phyloP scores from a whole-genome alignment of 1,139 yeast species.

The Kurtzmaniella quercitrusa region DNA sequence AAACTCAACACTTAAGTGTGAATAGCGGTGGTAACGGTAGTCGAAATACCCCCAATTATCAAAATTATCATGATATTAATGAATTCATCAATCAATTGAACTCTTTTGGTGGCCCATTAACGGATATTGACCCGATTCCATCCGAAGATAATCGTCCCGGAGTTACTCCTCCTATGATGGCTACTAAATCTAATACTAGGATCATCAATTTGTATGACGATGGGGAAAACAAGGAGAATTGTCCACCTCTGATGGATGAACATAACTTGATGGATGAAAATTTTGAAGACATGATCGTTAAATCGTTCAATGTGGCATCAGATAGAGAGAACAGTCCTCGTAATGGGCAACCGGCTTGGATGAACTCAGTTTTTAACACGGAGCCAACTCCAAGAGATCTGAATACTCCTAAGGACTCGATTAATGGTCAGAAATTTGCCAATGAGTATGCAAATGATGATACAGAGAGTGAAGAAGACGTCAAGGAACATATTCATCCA shows the following conservation, averaged over 20 bases:
- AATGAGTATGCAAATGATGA: constrained; percentile 10
- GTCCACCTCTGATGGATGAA: constrained; percentile 26
- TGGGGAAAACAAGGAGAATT: constrained; percentile 41
- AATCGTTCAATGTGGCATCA: constrained; percentile 29
- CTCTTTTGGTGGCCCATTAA: constrained; percentile 48
- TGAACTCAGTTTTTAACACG: constrained; percentile 28
- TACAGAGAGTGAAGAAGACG: constrained; percentile 14
- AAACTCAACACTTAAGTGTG: constrained; percentile 14
- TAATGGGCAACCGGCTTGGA: constrained; percentile 27
- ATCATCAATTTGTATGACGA: constrained; percentile 38
- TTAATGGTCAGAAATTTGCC: not conserved
- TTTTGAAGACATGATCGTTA: constrained; percentile 36
- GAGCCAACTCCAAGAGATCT: constrained; percentile 46
- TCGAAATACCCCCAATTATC: constrained; percentile 8
- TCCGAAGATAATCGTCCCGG: constrained; percentile 25
- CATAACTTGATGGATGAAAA: constrained; percentile 18
- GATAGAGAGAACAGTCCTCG: constrained; percentile 21
- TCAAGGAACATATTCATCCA: constrained; percentile 5
- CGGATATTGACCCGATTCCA: constrained; percentile 51
- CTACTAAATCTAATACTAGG: constrained; percentile 44
- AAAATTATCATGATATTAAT: constrained; percentile 36
- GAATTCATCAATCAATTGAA: constrained; percentile 48
- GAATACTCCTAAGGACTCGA: constrained; percentile 39
- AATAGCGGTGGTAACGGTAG: constrained; percentile 7
- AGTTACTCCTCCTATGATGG: constrained; percentile 46